Evolutionary conservation across 2,329 filamentous ascomycete species (phyloP), one percentile per base, ranked within the genome.

Genomic region (Zymoseptoria tritici): DNA sequence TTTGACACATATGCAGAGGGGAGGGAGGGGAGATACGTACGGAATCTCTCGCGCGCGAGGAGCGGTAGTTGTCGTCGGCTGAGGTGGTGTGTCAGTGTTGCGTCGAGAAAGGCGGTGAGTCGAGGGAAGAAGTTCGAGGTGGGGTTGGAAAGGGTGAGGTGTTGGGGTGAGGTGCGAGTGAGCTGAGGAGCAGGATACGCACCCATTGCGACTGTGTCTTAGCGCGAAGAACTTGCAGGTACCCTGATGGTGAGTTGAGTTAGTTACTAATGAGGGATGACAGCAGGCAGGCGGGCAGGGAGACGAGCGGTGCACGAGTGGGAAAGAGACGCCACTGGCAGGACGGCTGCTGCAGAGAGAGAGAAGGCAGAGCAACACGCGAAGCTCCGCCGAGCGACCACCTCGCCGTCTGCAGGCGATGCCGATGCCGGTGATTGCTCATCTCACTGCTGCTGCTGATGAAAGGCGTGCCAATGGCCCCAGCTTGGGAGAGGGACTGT

Each of bases 71-170:
- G 52, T 53, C 52, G 52, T 53, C 52, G 52, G 52, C 52, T 53
- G 52, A 29, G 20, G 52, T 53, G 52, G 3, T 19, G 52, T 29
- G 52, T 53, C 22, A 53, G 52, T 53, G 36, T n/a, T 46, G 36
- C 36, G 36, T 46, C 36, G 36, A 46, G 36, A 46, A 46, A 16
- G 36, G 36, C 36, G 36, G 36, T 46, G 36, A n/a, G 36, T 46
- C 36, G 36, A 46, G 36, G 36, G 36, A 29, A 46, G 36, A 46
- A 46, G 36, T 46, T 11, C 36, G 36, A 62, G 61, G 19, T 66
- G 60, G 64, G 64, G n/a, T 21, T 66, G 52, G 61, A 60, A 50
- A 65, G 64, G 64, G 52, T 61, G 62, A 57, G 50, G 9, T 54
- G 46, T 52, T 51, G 31, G 52, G 42, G 24, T 22, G 24, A 52